A percentile compares a stretch with the other conserved stretches of the same genome.
Conservation (phyloP, 176 grass and related monocot genomes). For the Hordeum marinum region DNA sequence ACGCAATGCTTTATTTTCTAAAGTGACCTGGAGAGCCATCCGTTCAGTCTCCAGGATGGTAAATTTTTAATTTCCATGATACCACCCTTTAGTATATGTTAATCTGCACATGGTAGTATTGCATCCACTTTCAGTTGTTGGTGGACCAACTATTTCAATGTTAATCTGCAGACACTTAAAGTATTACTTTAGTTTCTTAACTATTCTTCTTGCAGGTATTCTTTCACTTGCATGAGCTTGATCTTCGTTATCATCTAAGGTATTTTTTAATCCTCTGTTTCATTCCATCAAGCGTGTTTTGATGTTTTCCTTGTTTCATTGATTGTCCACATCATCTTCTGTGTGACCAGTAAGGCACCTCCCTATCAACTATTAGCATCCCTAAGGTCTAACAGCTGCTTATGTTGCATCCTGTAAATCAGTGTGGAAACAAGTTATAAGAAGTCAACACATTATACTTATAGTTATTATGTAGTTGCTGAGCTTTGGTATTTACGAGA, state of each 20-base stretch:
- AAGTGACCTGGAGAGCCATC: conserved; percentile 90
- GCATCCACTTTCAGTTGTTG: conserved; percentile 3
- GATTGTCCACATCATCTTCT: background rate
- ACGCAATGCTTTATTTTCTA: conserved; percentile 91
- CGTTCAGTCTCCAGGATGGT: conserved; percentile 86
- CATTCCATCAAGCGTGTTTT: background rate
- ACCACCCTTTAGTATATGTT: background rate
- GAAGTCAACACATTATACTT: background rate
- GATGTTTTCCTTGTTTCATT: background rate
- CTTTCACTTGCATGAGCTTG: conserved; percentile 93
- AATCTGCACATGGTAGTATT: conserved; percentile 5
- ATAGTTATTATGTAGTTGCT: background rate
- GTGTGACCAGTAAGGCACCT: background rate
- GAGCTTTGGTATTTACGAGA: background rate
- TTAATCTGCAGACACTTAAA: background rate
- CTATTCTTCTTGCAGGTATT: conserved; percentile 61
- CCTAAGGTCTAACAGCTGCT: background rate
- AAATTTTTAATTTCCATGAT: conserved; percentile 16
- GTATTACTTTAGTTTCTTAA: background rate
- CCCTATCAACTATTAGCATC: background rate
- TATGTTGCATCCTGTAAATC: background rate
- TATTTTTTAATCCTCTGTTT: conserved; percentile 24
- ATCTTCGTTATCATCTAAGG: conserved; percentile 99
- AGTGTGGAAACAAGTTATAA: background rate
- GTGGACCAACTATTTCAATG: background rate